Conservation (phyloP, 495 filamentous ascomycete genomes). For the Thozetella sp. region DNA sequence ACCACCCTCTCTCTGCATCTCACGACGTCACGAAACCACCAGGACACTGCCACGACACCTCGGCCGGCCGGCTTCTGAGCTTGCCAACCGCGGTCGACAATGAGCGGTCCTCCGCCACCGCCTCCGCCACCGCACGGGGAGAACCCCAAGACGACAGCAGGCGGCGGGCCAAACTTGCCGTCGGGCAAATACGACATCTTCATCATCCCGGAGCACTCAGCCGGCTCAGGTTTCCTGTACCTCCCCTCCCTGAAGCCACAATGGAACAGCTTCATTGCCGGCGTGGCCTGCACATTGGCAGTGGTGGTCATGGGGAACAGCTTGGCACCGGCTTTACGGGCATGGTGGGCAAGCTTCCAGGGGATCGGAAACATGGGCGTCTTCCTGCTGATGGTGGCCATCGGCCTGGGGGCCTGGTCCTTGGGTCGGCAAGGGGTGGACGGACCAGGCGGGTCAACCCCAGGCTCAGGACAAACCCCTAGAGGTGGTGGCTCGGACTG, state of each 20-base stretch:
- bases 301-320: conserved; percentile 65
- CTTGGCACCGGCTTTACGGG: conserved; percentile 67
- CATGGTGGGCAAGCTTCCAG: conserved; percentile 67
- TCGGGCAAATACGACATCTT: conserved; percentile 94
- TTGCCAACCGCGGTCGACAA: conserved; percentile 23
- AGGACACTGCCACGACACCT: background rate
- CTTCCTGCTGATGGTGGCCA: conserved; percentile 59
- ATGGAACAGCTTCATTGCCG: conserved; percentile 88
- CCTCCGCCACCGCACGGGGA: conserved; percentile 74
- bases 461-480: conserved; percentile 9
- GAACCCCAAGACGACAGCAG: conserved; percentile 52
- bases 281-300: conserved; percentile 72
- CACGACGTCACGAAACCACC: conserved; percentile 1
- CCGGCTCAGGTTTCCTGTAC: conserved; percentile 90
- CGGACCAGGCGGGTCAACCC: conserved; percentile 26
- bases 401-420: conserved; percentile 78
- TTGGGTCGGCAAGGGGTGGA: conserved; percentile 67
- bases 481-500: conserved; percentile 21
- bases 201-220: conserved; percentile 91
- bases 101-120: conserved; percentile 55
- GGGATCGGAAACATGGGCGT: conserved; percentile 64
- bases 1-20: conserved; percentile 1
- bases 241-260: conserved; percentile 85
- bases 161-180: conserved; percentile 60
- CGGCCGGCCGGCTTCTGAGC: too few species aligned